Conservation (phyloP, 495 filamentous ascomycete species). For the Xylaria nigripes region DNA sequence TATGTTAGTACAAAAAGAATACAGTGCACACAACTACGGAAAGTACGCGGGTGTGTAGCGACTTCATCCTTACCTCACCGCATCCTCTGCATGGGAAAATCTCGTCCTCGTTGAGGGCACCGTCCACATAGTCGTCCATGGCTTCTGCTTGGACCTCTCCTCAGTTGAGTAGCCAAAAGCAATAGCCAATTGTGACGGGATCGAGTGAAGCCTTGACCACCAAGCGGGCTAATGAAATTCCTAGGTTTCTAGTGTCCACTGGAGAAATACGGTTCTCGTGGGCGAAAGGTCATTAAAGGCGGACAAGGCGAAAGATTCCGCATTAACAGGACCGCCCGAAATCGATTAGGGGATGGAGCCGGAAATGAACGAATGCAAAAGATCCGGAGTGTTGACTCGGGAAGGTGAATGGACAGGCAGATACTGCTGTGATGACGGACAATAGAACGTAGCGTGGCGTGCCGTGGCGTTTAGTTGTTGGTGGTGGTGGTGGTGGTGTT, state of each 20-base stretch:
- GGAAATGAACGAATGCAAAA: neutral
- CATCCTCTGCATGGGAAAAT: constrained; percentile 94
- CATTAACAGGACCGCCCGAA: neutral
- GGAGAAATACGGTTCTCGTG: neutral
- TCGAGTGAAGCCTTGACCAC: neutral
- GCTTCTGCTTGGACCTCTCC: constrained; percentile 3
- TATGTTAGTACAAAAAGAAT: neutral
- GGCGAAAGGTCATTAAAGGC: constrained; percentile 3
- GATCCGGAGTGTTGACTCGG: neutral
- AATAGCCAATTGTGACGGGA: neutral
- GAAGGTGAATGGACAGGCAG: neutral
- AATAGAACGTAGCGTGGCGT: neutral
- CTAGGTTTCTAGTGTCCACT: neutral
- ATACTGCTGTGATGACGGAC: neutral
- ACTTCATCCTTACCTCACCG: constrained; percentile 62
- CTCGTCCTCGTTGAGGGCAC: constrained; percentile 82
- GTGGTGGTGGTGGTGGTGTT: too few relatives aligned
- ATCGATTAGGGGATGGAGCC: neutral
- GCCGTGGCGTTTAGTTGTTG: neutral
- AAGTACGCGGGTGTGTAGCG: neutral
- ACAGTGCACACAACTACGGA: neutral
- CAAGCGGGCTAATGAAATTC: neutral
- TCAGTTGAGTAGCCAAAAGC: neutral
- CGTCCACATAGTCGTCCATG: constrained; percentile 64
- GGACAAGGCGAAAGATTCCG: neutral